Base-by-base conservation (phyloP, 2,329 filamentous ascomycete species). In the Aspergillus pseudoglaucus region DNA sequence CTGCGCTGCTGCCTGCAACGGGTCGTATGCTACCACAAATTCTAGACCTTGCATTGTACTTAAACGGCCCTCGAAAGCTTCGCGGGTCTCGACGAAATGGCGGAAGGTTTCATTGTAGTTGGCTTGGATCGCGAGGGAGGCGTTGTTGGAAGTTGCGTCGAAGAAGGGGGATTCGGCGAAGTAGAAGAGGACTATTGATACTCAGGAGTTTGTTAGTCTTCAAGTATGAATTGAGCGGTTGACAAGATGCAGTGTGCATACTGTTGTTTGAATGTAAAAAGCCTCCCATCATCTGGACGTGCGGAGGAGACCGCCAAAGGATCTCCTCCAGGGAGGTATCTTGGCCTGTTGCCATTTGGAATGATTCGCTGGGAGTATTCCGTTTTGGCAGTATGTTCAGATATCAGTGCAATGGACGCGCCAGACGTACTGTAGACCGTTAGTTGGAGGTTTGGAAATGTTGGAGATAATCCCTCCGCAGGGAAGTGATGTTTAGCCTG, bases 161-260 rank as follows among this genome's bases (percentile, higher is more conserved):
- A 81, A 83, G 70, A 82, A 84, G n/a, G 79, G 79, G 1, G 79
- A 82, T 55, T 78, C 72, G 48, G 73, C 72, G 60, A 85, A 82
- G 64, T 84, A 84, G 59, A 78, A 80, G 47, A 83, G 74, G 39
- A 84, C 73, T 80, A 45, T 3, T 30, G 14, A 45, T 43, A 47
- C 20, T 39, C 18, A 4, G 37, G 15, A 39, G 15, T 17, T 22
- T 18, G 3, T 18, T 20, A 18, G 17, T n/a, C 4, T 20, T 20
- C 37, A 18, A 2, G 9, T 35, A 17, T 32, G 42, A 12, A 42
- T 43, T 14, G 45, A 12, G 9, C 4, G 25, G 2, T 30, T 30
- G 25, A 12, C 37, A 44, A 20, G 18, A 25, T 6, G 27, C 37
- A 15, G 9, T 41, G n/a, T 17, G 27, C 66, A 46, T 59, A 72